Base-by-base conservation (phyloP, 495 filamentous ascomycete species). In the Hypoxylon perforatum region DNA sequence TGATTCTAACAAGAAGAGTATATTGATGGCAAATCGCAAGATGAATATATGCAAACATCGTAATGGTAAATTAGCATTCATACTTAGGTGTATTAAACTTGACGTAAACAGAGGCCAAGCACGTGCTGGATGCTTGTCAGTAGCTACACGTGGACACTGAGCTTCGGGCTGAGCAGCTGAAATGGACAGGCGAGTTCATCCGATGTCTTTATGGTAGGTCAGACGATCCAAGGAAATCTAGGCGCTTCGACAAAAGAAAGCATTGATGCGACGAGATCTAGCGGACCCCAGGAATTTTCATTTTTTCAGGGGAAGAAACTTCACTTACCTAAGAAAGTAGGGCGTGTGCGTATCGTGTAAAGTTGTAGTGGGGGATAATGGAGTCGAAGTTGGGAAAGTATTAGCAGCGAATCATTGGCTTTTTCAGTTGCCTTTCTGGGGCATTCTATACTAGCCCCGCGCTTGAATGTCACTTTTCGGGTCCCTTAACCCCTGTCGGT, bases 361-460 rank as follows among this genome's bases (percentile, higher is more conserved):
- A 33, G 47, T 19, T 53, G 17, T 21, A 44, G n/a, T 38, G 38
- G 12, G 39, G 30, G 45, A 12, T 21, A 21, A 21, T 12, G 4
- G 1, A 7, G 30, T 42, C 17, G 11, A 23, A 6, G n/a, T 14
- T 11, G 19, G n/a, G n/a, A 42, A 49, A 60, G 47, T 25, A 17
- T 52, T 54, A 35, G 41, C 9, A 46, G 23, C 66, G 36, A 69
- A 69, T 65, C 61, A 63, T 21, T 52, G 35, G 38, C 61, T 52
- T 57, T 61, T 30, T 57, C 50, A 46, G 36, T 49, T 47, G 19
- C 61, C 57, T 17, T 51, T 61, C 61, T 69, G 52, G 66, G 66
- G 52, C 51, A 53, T 23, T 17, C 53, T 38, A 38, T 52, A 1
- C 48, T 63, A 36, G 64, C 57, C 61, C 71, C 71, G 62, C 69